Evolutionary conservation across 768 basidiomycete species (phyloP).

Genomic region (Pulveroboletus sp.): DNA sequence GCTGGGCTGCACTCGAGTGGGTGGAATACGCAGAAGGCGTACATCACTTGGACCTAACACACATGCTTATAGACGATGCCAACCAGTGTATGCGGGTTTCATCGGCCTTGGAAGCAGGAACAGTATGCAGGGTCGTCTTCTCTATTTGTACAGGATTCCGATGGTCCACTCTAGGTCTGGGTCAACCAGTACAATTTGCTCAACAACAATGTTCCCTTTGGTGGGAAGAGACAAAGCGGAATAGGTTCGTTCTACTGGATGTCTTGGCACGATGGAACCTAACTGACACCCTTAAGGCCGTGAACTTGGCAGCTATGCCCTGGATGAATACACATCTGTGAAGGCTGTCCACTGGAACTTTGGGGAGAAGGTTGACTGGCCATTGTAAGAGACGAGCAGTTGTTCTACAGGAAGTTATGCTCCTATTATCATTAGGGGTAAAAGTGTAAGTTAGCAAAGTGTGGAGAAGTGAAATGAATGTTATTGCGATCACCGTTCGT

Average conservation of each 20-base stretch:
- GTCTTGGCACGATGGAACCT: conserved; percentile 1
- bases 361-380: conserved; percentile 76
- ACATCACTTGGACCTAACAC: not conserved
- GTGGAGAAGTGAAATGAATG: conserved; percentile 8
- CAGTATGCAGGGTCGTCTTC: conserved; percentile 42
- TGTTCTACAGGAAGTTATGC: not conserved
- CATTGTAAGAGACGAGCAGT: conserved; percentile 39
- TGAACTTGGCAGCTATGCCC: conserved; percentile 80
- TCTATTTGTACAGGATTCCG: not conserved
- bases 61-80: conserved; percentile 56
- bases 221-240: conserved; percentile 91
- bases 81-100: conserved; percentile 89
- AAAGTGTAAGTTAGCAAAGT: conserved; percentile 17
- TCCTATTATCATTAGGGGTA: not conserved
- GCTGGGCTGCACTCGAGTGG: conserved; percentile 86
- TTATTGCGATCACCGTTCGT: conserved; percentile 4
- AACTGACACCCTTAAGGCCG: conserved; percentile 53
- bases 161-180: conserved; percentile 59
- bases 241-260: conserved; percentile 45
- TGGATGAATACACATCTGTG: conserved; percentile 79
- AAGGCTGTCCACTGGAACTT: conserved; percentile 88
- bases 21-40: conserved; percentile 18
- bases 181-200: conserved; percentile 85
- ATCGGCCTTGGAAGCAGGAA: conserved; percentile 82
- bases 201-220: conserved; percentile 89